Evolutionary conservation across 345 rosid species (phyloP).

Genomic region (Fremontodendron californicum): DNA sequence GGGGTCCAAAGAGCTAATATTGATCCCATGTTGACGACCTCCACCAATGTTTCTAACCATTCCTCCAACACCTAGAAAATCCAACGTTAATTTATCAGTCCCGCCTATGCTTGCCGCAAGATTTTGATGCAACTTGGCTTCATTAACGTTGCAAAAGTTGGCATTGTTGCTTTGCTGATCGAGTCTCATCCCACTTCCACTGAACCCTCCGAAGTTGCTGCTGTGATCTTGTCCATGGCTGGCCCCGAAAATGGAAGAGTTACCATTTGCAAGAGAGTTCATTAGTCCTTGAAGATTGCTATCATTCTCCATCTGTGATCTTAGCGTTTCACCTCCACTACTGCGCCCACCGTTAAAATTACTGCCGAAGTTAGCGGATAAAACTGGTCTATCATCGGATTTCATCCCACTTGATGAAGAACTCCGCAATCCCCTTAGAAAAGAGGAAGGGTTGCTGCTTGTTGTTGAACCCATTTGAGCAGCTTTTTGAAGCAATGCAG

Average conservation of each 20-base stretch:
- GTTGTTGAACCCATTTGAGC: constrained; percentile 80
- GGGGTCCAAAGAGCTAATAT: constrained; percentile 23
- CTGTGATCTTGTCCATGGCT: constrained; percentile 27
- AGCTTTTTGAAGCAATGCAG: constrained; percentile 82
- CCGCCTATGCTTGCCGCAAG: constrained; percentile 41
- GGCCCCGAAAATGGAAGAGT: constrained; percentile 29
- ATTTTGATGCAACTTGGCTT: constrained; percentile 13
- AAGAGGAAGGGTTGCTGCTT: constrained; percentile 38
- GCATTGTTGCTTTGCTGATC: constrained; percentile 1
- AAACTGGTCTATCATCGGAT: constrained; percentile 10
- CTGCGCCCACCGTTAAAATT: constrained; percentile 16
- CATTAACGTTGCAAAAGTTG: constrained; percentile 10
- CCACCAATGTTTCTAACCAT: constrained; percentile 44
- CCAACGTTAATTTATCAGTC: constrained; percentile 65
- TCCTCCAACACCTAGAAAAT: constrained; percentile 82
- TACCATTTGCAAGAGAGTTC: constrained; percentile 47
- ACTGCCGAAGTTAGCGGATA: constrained; percentile 15
- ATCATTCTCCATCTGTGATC: constrained; percentile 24
- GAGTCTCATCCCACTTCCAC: not conserved
- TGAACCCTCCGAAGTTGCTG: constrained; percentile 10
- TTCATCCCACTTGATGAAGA: constrained; percentile 37
- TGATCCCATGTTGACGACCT: constrained; percentile 25
- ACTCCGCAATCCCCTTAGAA: constrained; percentile 51
- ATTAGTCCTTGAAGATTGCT: constrained; percentile 61
- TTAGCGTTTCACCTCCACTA: constrained; percentile 16